Conservation (phyloP, 208 protist species). For the Plasmodiophora brassicae region DNA sequence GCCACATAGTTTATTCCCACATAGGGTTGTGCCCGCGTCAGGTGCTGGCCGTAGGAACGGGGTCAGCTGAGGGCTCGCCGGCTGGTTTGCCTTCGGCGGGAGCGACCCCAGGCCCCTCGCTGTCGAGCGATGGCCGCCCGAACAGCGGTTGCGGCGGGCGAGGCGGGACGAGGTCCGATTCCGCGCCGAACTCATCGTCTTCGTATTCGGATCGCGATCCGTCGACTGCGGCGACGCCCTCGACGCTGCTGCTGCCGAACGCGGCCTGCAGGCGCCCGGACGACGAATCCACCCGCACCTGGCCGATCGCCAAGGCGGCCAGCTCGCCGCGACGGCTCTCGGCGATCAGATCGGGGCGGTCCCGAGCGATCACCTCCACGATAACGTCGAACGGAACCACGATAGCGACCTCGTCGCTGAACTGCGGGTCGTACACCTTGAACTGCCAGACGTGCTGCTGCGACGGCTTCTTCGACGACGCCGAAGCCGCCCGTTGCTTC, state of each 20-base stretch:
- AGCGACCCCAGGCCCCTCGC: too few species aligned
- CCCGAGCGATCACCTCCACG: not conserved
- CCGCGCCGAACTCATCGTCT: constrained; percentile 3
- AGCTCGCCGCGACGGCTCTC: not conserved
- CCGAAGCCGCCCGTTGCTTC: too few species aligned
- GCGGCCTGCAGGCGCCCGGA: not conserved
- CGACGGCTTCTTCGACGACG: too few species aligned
- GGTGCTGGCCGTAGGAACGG: too few species aligned
- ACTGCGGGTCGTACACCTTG: constrained; percentile 25
- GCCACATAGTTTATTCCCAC: too few species aligned
- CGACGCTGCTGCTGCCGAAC: not conserved
- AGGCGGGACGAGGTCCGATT: not conserved
- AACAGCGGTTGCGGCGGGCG: not conserved
- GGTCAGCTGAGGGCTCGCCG: too few species aligned
- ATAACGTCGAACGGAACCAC: not conserved
- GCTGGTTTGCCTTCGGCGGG: too few species aligned
- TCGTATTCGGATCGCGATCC: not conserved
- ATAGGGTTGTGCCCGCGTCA: too few species aligned
- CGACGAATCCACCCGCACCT: constrained; percentile 14
- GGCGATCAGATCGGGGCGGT: not conserved
- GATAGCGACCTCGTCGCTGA: constrained; percentile 21
- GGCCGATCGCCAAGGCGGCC: not conserved
- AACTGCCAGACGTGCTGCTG: not conserved
- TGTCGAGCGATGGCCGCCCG: too few species aligned
- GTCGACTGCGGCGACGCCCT: not conserved